These are phyloP conservation scores for Schoenoplectus tabernaemontani DNA, from an alignment of 202 grass and related monocot genomes.

Conservation along the genomic window DNA sequence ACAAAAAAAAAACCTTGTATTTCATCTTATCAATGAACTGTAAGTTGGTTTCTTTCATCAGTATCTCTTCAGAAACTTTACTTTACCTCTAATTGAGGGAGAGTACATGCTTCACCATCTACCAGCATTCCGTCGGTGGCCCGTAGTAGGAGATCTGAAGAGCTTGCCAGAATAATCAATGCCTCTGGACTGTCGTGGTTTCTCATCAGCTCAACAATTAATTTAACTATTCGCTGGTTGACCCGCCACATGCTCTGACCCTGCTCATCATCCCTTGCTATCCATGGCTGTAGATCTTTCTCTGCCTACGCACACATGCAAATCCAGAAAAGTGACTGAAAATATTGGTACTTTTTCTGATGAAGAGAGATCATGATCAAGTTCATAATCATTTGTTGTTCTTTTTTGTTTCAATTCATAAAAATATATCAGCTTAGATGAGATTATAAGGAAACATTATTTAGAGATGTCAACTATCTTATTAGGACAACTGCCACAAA, in stretches of 20 bases:
- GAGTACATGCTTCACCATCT: slow-evolving; percentile 94
- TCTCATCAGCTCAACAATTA: slow-evolving; percentile 95
- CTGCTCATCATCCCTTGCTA: slow-evolving; percentile 85
- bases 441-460: neutral
- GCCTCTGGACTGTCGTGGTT: slow-evolving; percentile 89
- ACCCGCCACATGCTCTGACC: slow-evolving; percentile 96
- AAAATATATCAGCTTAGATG: neutral
- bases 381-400: neutral
- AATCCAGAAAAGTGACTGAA: slow-evolving; percentile 39
- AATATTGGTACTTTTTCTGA: slow-evolving; percentile 15
- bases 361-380: neutral
- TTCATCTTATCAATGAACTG: neutral
- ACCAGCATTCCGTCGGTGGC: slow-evolving; percentile 98
- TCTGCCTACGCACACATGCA: slow-evolving; percentile 56
- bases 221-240: slow-evolving; percentile 91
- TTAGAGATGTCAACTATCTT: slow-evolving; percentile 1
- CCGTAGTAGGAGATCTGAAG: slow-evolving; percentile 84
- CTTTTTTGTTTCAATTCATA: neutral
- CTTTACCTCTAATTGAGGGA: slow-evolving; percentile 92
- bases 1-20: neutral
- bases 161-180: slow-evolving; percentile 75
- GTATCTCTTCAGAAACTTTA: neutral
- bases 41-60: neutral
- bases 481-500: neutral
- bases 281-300: slow-evolving; percentile 95